Evolutionary conservation across 257 asterid genomes (phyloP).

Genomic region (Coffea canephora): DNA sequence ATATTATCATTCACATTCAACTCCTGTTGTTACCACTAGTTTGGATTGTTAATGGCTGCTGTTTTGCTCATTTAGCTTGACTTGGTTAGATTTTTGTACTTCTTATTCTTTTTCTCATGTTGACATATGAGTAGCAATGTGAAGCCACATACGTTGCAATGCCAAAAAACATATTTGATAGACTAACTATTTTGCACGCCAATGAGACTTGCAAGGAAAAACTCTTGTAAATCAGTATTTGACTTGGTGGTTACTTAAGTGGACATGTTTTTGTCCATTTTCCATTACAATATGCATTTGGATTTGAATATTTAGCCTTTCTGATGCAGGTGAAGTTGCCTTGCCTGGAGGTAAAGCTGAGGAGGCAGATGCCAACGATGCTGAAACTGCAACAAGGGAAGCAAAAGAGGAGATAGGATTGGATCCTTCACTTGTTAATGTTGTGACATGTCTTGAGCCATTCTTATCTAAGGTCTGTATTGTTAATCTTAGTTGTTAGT

Average conservation of each 20-base stretch:
- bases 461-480: constrained; percentile 81
- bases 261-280: neutral
- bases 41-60: neutral
- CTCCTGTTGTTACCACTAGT: too few species aligned
- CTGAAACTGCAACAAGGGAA: constrained; percentile 85
- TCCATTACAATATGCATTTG: neutral
- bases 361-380: constrained; percentile 68
- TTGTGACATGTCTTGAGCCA: constrained; percentile 84
- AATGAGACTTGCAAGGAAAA: neutral
- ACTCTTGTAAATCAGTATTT: neutral
- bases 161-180: neutral
- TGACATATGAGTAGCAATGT: neutral
- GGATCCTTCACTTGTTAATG: constrained; percentile 75
- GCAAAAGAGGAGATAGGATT: constrained; percentile 96
- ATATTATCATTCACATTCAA: too few species aligned
- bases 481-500: neutral
- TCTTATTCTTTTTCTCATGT: neutral
- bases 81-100: neutral
- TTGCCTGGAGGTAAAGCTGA: constrained; percentile 97
- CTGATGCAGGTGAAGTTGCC: constrained; percentile 78
- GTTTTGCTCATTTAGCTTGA: neutral
- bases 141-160: neutral
- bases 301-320: neutral
- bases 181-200: neutral
- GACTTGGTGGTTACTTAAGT: neutral